Evolutionary conservation across 1,284 basidiomycete species (phyloP).

Genomic region (Tilletia indica): DNA sequence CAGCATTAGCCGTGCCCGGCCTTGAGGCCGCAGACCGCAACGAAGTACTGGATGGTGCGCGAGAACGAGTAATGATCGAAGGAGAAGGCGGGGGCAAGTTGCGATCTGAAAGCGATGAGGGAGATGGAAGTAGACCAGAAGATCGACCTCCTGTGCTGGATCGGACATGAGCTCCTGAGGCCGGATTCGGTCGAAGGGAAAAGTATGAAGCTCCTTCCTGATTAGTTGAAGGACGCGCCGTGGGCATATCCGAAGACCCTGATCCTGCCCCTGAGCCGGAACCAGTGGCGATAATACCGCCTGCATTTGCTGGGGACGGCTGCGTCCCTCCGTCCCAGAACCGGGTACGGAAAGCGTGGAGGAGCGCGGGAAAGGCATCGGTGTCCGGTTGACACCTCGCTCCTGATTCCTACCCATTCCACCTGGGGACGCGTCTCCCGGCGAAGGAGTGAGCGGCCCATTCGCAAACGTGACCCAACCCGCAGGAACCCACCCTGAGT

Average conservation of each 20-base stretch:
- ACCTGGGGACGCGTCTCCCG: no score
- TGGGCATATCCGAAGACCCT: background rate
- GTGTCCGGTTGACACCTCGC: background rate
- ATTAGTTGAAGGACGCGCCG: background rate
- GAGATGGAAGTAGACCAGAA: no score
- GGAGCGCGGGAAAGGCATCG: conserved; percentile 14
- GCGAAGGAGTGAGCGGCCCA: background rate
- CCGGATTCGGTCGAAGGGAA: conserved; percentile 23
- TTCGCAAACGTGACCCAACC: background rate
- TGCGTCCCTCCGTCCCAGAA: background rate
- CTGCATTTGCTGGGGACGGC: background rate
- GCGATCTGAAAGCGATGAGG: conserved; percentile 18
- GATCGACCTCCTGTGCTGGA: no score
- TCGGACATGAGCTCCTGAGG: no score
- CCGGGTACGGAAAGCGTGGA: background rate
- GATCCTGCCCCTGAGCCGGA: background rate
- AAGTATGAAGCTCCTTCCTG: conserved; percentile 32
- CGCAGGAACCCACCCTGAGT: background rate
- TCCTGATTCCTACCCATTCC: background rate
- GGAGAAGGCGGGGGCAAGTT: conserved; percentile 48
- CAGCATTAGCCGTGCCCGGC: conserved; percentile 27
- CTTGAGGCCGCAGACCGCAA: conserved; percentile 25
- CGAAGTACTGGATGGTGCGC: conserved; percentile 44
- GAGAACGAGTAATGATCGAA: conserved; percentile 46
- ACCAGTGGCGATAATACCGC: background rate